phyloP scores from a whole-genome alignment of 805 yeast species.

The Lachancea meyersii region DNA sequence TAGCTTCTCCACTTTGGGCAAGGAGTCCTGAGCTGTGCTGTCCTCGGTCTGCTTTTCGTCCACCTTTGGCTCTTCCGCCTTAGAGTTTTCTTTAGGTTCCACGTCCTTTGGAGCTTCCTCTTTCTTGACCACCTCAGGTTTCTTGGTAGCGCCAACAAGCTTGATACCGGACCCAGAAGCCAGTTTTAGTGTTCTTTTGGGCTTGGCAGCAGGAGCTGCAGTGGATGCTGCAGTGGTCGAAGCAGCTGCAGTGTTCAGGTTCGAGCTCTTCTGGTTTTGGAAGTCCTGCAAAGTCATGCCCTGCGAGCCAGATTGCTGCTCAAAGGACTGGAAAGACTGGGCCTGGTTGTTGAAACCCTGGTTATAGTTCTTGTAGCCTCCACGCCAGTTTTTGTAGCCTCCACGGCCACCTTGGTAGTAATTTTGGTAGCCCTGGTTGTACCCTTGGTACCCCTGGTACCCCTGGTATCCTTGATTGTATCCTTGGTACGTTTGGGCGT shows the following conservation, averaged over 20 bases:
- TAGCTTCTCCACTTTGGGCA: slow-evolving; percentile 30
- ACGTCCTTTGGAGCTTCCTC: slow-evolving; percentile 26
- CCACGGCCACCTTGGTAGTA: slow-evolving; percentile 8
- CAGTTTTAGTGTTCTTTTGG: slow-evolving; percentile 63
- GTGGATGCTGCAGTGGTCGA: slow-evolving; percentile 15
- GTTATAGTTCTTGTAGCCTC: slow-evolving; percentile 17
- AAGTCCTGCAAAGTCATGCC: slow-evolving; percentile 80
- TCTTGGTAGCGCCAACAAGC: slow-evolving; percentile 47
- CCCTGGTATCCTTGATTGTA: slow-evolving; percentile 23
- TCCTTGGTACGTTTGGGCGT: slow-evolving; percentile 21
- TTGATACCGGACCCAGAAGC: slow-evolving; percentile 61
- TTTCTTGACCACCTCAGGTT: slow-evolving; percentile 24
- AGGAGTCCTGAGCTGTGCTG: slow-evolving; percentile 16
- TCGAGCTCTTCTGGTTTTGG: slow-evolving; percentile 55
- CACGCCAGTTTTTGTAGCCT: slow-evolving; percentile 11
- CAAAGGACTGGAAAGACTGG: slow-evolving; percentile 13
- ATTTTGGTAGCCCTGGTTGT: slow-evolving; percentile 19
- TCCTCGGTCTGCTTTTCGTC: slow-evolving; percentile 13
- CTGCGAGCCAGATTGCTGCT: slow-evolving; percentile 27
- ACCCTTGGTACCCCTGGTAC: slow-evolving; percentile 22
- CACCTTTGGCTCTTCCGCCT: slow-evolving; percentile 12
- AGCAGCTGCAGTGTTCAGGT: slow-evolving; percentile 1
- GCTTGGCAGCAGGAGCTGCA: slow-evolving; percentile 39
- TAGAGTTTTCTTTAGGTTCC: slow-evolving; percentile 17
- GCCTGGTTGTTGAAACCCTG: slow-evolving; percentile 19